These are phyloP conservation scores for Exophiala alcalophila DNA, from an alignment of 2,329 filamentous ascomycete genomes.

Conservation along the genomic window DNA sequence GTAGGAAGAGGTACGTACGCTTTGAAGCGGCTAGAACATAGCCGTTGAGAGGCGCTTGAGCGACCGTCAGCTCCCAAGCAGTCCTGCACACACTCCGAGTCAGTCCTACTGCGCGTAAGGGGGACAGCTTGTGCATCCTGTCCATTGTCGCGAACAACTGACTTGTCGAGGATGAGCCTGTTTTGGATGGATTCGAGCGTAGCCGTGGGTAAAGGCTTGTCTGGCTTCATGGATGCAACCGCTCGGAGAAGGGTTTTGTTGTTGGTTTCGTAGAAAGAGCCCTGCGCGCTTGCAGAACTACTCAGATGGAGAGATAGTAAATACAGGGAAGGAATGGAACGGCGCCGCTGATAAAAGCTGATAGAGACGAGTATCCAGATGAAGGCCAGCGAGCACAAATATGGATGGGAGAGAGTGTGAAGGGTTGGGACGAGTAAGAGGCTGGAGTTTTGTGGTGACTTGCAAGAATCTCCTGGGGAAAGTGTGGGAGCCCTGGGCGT, in stretches of 20 bases:
- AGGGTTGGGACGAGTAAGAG: no score
- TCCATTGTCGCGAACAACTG: constrained; percentile 5
- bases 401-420: no score
- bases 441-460: no score
- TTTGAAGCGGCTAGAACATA: constrained; percentile 2
- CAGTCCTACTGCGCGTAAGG: constrained; percentile 8
- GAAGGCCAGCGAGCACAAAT: no score
- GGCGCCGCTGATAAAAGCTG: not conserved
- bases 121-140: constrained; percentile 8
- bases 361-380: not conserved
- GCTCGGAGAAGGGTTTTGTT: not conserved
- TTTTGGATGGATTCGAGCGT: not conserved
- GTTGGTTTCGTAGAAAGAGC: no score
- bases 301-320: no score
- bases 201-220: not conserved
- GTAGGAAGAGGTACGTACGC: not conserved
- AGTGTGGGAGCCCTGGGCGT: no score
- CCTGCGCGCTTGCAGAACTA: no score
- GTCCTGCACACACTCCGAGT: constrained; percentile 6
- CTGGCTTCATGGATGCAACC: not conserved
- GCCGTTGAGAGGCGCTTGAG: constrained; percentile 8
- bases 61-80: constrained; percentile 7
- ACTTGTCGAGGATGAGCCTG: constrained; percentile 7
- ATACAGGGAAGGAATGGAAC: not conserved
- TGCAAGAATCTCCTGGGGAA: no score